Evolutionary conservation across 352 stramenopile species (phyloP).

Genomic region (Pythium diclinum): DNA sequence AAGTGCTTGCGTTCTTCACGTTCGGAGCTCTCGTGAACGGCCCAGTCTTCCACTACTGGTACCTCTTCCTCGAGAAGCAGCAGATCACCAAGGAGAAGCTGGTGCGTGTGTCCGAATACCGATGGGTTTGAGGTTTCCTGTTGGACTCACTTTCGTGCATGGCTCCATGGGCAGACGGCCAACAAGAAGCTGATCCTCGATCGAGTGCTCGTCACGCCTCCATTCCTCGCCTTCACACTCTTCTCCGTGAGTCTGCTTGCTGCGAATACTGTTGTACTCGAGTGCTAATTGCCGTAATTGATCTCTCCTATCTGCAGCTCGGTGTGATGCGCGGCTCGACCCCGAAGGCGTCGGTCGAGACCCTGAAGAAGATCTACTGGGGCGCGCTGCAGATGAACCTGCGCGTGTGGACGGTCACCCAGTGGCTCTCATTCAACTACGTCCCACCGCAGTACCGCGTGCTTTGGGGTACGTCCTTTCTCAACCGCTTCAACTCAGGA

Average conservation of each 20-base stretch:
- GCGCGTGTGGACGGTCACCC: slow-evolving; percentile 64
- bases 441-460: slow-evolving; percentile 67
- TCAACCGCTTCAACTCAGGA: neutral
- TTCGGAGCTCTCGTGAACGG: slow-evolving; percentile 60
- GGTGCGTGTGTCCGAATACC: slow-evolving; percentile 26
- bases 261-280: neutral
- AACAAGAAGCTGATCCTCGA: slow-evolving; percentile 77
- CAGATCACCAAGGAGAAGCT: slow-evolving; percentile 60
- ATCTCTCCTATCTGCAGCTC: slow-evolving; percentile 31
- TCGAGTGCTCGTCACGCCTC: slow-evolving; percentile 61
- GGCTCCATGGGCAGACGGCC: slow-evolving; percentile 36
- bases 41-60: slow-evolving; percentile 68
- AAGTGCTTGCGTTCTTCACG: slow-evolving; percentile 67
- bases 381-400: slow-evolving; percentile 66
- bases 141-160: neutral
- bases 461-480: slow-evolving; percentile 54
- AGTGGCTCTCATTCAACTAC: slow-evolving; percentile 77
- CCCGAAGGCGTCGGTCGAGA: slow-evolving; percentile 41
- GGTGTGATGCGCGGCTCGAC: slow-evolving; percentile 54
- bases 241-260: slow-evolving; percentile 42
- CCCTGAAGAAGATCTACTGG: slow-evolving; percentile 44
- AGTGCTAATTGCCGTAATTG: neutral
- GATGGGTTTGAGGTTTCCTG: neutral
- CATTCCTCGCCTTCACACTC: slow-evolving; percentile 65
- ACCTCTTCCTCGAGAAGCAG: slow-evolving; percentile 63